phyloP scores from a whole-genome alignment of 768 basidiomycete species.

The Ramaria rubella region DNA sequence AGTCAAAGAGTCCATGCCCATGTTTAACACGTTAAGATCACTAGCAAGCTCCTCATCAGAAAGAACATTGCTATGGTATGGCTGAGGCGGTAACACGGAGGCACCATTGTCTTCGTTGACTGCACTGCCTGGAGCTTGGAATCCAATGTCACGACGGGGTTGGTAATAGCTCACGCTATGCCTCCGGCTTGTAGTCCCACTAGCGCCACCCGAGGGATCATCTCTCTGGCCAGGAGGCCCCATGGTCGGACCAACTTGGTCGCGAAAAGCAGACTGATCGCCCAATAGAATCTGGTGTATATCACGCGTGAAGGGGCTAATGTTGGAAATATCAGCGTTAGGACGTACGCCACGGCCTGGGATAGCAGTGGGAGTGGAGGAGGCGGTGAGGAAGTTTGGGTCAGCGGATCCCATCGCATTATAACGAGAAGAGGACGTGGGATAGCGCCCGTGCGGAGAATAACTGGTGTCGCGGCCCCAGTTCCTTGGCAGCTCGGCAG shows the following conservation, averaged over 20 bases:
- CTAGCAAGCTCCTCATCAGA: slow-evolving; percentile 77
- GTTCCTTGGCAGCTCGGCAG: slow-evolving; percentile 41
- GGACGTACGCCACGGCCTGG: slow-evolving; percentile 22
- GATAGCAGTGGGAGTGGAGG: slow-evolving; percentile 25
- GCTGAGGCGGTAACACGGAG: slow-evolving; percentile 1
- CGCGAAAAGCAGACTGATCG: slow-evolving; percentile 63
- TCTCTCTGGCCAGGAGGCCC: slow-evolving; percentile 38
- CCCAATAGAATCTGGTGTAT: slow-evolving; percentile 72
- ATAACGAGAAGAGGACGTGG: slow-evolving; percentile 3
- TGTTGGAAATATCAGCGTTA: slow-evolving; percentile 59
- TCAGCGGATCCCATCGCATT: slow-evolving; percentile 4
- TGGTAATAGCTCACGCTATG: slow-evolving; percentile 83
- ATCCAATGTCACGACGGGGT: slow-evolving; percentile 61
- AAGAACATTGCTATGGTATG: slow-evolving; percentile 32
- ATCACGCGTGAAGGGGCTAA: slow-evolving; percentile 81
- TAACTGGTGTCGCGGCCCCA: slow-evolving; percentile 16
- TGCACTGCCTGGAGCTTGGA: slow-evolving; percentile 51
- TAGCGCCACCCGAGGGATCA: slow-evolving; percentile 40
- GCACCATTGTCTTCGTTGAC: slow-evolving; percentile 31
- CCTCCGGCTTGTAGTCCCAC: slow-evolving; percentile 75
- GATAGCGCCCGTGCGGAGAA: slow-evolving; percentile 48
- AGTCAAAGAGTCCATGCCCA: slow-evolving; percentile 27
- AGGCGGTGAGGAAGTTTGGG: slow-evolving; percentile 4
- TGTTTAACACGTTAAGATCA: slow-evolving; percentile 49
- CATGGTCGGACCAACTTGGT: slow-evolving; percentile 36